These are phyloP conservation scores for Monosporascus sp. DNA, from an alignment of 2,329 filamentous ascomycete genomes.

Conservation along the genomic window DNA sequence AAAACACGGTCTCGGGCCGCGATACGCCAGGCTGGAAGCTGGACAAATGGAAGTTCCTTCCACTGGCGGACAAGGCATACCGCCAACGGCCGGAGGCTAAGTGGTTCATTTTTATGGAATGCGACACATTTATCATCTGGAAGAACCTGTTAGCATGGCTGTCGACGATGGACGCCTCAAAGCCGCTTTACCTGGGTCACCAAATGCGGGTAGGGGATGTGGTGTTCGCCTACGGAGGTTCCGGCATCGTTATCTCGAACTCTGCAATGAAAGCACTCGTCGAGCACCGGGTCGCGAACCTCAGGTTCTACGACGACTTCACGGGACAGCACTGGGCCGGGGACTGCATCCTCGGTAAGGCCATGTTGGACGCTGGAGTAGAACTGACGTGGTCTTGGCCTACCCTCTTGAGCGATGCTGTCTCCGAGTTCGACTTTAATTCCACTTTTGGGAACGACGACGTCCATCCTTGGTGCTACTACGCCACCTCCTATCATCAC, in stretches of 20 bases:
- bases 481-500: constrained; percentile 44
- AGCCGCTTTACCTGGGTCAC: constrained; percentile 48
- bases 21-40: constrained; percentile 45
- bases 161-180: constrained; percentile 37
- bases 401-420: constrained; percentile 33
- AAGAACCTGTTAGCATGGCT: constrained; percentile 48
- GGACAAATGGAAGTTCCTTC: constrained; percentile 55
- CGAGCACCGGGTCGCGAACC: constrained; percentile 34
- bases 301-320: constrained; percentile 36
- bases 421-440: constrained; percentile 36
- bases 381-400: constrained; percentile 41
- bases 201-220: constrained; percentile 45
- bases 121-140: constrained; percentile 53
- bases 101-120: constrained; percentile 56
- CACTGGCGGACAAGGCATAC: constrained; percentile 44
- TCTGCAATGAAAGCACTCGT: constrained; percentile 39
- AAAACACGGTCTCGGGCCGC: constrained; percentile 22
- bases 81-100: constrained; percentile 38
- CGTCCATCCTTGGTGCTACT: constrained; percentile 43
- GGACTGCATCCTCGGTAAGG: constrained; percentile 43
- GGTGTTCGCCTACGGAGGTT: constrained; percentile 48
- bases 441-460: constrained; percentile 30
- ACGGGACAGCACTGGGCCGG: constrained; percentile 43
- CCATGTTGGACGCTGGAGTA: constrained; percentile 39
- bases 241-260: constrained; percentile 45